Evolutionary conservation across 2,329 filamentous ascomycete species (phyloP), one percentile per base, ranked within the genome.

Genomic region (Canariomyces notabilis): DNA sequence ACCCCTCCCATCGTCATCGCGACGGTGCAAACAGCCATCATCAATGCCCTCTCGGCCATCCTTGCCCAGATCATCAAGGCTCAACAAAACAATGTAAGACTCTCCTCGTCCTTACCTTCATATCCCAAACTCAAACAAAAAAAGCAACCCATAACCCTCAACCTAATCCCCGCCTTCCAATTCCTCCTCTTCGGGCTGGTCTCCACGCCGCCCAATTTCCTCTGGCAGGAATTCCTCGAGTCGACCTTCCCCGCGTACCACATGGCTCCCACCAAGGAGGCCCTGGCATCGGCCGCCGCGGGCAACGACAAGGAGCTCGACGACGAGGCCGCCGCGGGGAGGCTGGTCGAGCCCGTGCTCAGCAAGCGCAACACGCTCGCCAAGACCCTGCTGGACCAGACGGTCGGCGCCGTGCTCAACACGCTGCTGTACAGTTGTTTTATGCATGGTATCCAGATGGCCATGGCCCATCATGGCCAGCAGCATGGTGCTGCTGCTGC

Each of bases 171-270:
- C 4, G 73, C 95, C 35, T 68, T 89, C 56, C 86, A 89, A 62
- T 95, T 94, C 66, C 68, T 87, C 42, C 60, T 88, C 43, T 95
- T 84, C 70, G 79, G 83, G 54, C 61, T 87, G 26, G 61, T 95
- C 49, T 83, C 76, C 64, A 85, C 83, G 33, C 89, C 89, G 2
- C 86, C 86, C 36, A 96, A 96, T 67, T 87, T 89, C 61, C 62
- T 87, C 58, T 95, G 89, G 78, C 89, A 95, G 73, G 76, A 80
- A 33, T 87, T 77, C 61, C 75, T 95, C 42, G 89, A 95, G 66
- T 70, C 76, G 5, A 67, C 72, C 3, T 94, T 89, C 60, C 89
- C 89, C 0, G 83, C 84, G 1, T 76, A 79, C 56, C 74, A 75
- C 42, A 49, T 62, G 3, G 64, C 71, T n/a, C 66, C 71, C 2